Evolutionary conservation across 1,284 basidiomycete genomes (phyloP).

Genomic region (Sporisorium sorghi): DNA sequence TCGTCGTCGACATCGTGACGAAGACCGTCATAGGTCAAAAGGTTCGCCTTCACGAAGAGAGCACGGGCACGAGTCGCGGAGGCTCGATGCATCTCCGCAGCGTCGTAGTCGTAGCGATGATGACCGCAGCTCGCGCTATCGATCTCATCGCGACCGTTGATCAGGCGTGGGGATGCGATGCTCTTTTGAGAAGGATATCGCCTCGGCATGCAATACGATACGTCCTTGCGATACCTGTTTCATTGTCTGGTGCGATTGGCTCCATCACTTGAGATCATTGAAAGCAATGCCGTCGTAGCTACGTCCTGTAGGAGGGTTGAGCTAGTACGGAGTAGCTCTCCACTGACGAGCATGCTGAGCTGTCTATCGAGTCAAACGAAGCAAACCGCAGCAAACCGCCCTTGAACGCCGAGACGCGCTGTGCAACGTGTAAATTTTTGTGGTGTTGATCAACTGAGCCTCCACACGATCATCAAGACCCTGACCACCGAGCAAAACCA

Average conservation of each 20-base stretch:
- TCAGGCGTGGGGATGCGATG: not conserved
- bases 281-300: too few species aligned
- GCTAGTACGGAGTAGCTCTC: too few species aligned
- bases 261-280: not conserved
- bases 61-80: not conserved
- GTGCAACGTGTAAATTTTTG: slow-evolving; percentile 14
- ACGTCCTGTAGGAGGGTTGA: not conserved
- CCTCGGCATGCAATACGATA: too few species aligned
- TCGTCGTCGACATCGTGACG: slow-evolving; percentile 8
- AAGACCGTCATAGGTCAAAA: slow-evolving; percentile 3
- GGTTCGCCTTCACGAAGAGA: slow-evolving; percentile 1
- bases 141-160: not conserved
- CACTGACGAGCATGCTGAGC: not conserved
- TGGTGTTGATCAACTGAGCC: slow-evolving; percentile 26
- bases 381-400: too few species aligned
- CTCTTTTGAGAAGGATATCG: not conserved
- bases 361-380: not conserved
- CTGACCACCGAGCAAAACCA: slow-evolving; percentile 5
- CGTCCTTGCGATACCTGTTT: not conserved
- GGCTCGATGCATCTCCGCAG: slow-evolving; percentile 7
- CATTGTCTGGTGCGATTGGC: not conserved
- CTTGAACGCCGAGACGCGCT: slow-evolving; percentile 21
- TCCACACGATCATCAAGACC: slow-evolving; percentile 27
- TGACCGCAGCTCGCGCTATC: slow-evolving; percentile 1
- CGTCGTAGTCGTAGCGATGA: not conserved